These are phyloP conservation scores for Peribolospora baueri DNA, from an alignment of 768 basidiomycete species.

Conservation along the genomic window DNA sequence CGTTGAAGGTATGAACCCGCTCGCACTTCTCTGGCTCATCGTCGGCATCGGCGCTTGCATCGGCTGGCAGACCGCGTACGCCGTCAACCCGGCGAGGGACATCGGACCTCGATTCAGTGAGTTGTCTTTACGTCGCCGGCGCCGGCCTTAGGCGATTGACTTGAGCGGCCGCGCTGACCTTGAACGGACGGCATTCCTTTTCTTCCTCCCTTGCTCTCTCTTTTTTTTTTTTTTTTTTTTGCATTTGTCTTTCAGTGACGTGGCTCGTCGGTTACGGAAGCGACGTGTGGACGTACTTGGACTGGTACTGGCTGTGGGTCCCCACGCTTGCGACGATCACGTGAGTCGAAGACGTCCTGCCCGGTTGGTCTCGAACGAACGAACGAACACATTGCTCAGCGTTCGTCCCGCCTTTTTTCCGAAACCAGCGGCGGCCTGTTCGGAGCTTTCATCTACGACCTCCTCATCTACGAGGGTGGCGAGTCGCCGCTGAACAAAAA, in stretches of 20 bases:
- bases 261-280: not conserved
- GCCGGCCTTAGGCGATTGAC: too few species aligned
- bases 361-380: too few species aligned
- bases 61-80: conserved; percentile 2
- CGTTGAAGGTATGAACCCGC: not conserved
- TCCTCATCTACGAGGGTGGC: conserved; percentile 4
- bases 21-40: conserved; percentile 2
- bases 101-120: not conserved
- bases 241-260: too few species aligned
- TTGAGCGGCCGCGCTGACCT: too few species aligned
- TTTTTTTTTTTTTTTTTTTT: too few species aligned
- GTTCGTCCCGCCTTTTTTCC: too few species aligned
- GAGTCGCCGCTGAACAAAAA: conserved; percentile 1
- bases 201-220: too few species aligned
- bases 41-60: not conserved
- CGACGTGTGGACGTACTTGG: not conserved
- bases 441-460: conserved; percentile 3
- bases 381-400: too few species aligned
- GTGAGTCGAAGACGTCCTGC: too few species aligned
- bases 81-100: conserved; percentile 1
- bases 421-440: not conserved
- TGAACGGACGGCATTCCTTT: too few species aligned
- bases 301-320: conserved; percentile 4
- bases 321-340: not conserved
- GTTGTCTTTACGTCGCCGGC: not conserved